phyloP scores from a whole-genome alignment of 2,329 filamentous ascomycete genomes.

The Trichoderma brevicompactum region DNA sequence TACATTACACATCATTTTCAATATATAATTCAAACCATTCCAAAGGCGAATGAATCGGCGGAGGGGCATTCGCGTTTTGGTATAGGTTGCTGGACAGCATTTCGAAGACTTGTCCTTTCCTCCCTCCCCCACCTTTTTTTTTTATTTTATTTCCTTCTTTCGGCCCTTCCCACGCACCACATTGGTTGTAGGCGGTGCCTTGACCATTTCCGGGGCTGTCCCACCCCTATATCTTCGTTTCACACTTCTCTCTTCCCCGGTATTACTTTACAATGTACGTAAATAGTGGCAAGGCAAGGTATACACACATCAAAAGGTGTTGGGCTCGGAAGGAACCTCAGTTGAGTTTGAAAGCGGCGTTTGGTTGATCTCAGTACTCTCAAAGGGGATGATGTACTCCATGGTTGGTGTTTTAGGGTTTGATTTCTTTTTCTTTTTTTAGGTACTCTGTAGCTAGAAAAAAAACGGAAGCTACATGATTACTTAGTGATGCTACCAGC shows the following conservation, averaged over 20 bases:
- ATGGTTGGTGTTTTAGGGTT: constrained; percentile 37
- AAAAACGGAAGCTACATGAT: constrained; percentile 39
- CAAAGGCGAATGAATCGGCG: constrained; percentile 4
- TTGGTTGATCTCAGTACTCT: constrained; percentile 34
- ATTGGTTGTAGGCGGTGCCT: constrained; percentile 24
- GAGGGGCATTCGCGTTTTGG: not conserved
- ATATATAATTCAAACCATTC: constrained; percentile 4
- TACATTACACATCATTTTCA: constrained; percentile 6
- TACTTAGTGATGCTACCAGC: constrained; percentile 1
- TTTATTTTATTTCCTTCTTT: constrained; percentile 6
- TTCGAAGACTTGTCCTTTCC: not conserved
- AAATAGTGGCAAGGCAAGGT: constrained; percentile 46
- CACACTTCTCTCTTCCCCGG: constrained; percentile 22
- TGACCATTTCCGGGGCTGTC: constrained; percentile 19
- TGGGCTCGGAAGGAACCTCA: constrained; percentile 40
- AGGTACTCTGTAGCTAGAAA: constrained; percentile 36
- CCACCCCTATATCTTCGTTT: constrained; percentile 11
- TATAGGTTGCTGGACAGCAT: constrained; percentile 12
- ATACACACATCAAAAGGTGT: constrained; percentile 55
- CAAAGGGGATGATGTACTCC: constrained; percentile 35
- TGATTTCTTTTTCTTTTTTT: constrained; percentile 3
- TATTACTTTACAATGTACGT: constrained; percentile 43
- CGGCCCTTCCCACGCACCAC: constrained; percentile 14
- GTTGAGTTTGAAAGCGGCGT: constrained; percentile 39
- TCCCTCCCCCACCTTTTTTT: not conserved